A percentile compares a stretch with the other conserved stretches of the same genome.
Conservation (phyloP, 176 grass and related monocot genomes). For the Neostapfia colusana region DNA sequence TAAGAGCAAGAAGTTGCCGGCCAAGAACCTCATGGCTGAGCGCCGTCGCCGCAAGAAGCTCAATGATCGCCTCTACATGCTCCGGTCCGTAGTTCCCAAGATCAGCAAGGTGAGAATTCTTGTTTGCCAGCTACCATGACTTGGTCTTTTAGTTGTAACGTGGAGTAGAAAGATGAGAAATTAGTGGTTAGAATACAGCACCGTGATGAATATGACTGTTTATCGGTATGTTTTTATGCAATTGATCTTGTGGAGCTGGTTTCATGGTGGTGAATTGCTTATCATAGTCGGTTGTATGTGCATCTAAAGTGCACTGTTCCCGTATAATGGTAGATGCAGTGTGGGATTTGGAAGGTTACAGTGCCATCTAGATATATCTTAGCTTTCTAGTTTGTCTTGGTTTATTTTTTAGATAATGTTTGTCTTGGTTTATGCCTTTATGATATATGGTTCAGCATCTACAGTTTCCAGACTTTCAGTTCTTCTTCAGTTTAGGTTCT, state of each 20-base stretch:
- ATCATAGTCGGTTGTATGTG: background rate
- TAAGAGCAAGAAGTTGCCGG: slow-evolving; percentile 90
- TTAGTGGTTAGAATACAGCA: slow-evolving; percentile 11
- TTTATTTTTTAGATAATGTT: too few relatives aligned
- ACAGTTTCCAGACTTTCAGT: background rate
- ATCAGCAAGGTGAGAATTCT: slow-evolving; percentile 90
- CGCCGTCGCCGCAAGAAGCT: slow-evolving; percentile 96
- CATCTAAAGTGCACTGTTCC: background rate
- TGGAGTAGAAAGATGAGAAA: background rate
- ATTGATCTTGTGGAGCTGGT: background rate
- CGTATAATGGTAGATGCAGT: background rate
- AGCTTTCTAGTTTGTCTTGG: background rate
- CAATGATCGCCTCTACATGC: slow-evolving; percentile 98
- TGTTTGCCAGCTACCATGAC: too few relatives aligned
- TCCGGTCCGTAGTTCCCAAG: slow-evolving; percentile 93
- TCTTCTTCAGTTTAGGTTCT: slow-evolving; percentile 24
- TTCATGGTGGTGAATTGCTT: background rate
- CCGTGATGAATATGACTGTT: background rate
- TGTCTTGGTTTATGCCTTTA: background rate
- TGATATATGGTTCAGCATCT: background rate
- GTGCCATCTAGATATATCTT: slow-evolving; percentile 18
- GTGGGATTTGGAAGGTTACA: background rate
- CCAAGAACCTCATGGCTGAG: slow-evolving; percentile 99
- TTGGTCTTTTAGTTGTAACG: background rate
- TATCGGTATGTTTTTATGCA: slow-evolving; percentile 25